Evolutionary conservation across 345 rosid species (phyloP), one percentile per base, ranked within the genome.

Genomic region (Syzygium grande): DNA sequence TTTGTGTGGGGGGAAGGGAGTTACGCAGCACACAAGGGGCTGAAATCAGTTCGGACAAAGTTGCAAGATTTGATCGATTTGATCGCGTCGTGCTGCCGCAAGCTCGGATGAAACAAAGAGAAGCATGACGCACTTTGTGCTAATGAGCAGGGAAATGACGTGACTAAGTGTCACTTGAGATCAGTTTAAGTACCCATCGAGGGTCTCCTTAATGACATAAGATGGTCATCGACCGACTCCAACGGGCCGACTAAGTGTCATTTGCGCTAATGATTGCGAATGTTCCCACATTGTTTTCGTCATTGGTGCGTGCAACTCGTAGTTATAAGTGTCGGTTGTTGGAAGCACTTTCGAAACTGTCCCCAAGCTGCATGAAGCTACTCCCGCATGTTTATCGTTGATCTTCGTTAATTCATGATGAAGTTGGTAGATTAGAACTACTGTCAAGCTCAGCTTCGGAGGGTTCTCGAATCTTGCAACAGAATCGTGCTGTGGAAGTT

Each of bases 141-240:
- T 73, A 73, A 73, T 51, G 56, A 29, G 54, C 19, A 54, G 46
- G 52, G 87, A 29, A 85, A 87, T 84, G 91, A 90, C 84, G 86
- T 85, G 92, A 92, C 89, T 65, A 92, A 90, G 86, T 90, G 91
- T 88, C 89, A 90, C 49, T 38, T 16, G 86, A 78, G 51, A 53
- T 22, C 87, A 59, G 87, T 86, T 88, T 86, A 90, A 86, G 85
- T 49, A 27, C 85, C 86, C 84, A 86, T 58, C 34, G 55, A 59
- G 84, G 86, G 85, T 56, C 55, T 59, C 53, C 86, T 19, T 83
- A 65, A 85, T 73, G 25, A 51, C 84, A 30, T 86, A 38, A 87
- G 61, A 61, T 83, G 68, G 89, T 89, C 58, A 87, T 84, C 56
- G 49, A 85, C 85, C 46, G 29, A 63, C 38, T 59, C 85, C 61